Conservation (phyloP, 2,329 filamentous ascomycete genomes). For the Talaromyces sp. region DNA sequence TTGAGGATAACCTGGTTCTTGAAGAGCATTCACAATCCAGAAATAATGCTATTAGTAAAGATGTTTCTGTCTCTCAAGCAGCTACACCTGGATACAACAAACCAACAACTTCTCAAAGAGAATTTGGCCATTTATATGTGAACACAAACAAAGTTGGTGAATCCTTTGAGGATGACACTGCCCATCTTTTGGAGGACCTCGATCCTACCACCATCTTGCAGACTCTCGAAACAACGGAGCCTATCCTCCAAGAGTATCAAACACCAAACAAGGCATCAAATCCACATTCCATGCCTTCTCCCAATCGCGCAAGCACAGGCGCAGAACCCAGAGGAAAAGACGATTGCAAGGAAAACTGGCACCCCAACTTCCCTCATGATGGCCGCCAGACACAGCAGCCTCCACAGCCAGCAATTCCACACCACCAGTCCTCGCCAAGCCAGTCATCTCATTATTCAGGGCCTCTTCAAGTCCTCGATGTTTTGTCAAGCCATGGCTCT, state of each 20-base stretch:
- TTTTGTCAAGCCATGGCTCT: background rate
- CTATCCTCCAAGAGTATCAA: background rate
- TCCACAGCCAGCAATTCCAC: background rate
- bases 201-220: conserved; percentile 16
- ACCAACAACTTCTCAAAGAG: background rate
- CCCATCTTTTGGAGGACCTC: conserved; percentile 23
- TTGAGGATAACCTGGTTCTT: background rate
- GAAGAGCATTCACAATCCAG: background rate
- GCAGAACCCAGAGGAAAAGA: background rate
- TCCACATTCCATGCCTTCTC: background rate
- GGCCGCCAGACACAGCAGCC: background rate
- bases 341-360: conserved; percentile 8
- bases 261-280: background rate
- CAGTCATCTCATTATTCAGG: background rate
- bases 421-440: background rate
- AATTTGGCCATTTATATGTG: background rate
- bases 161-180: conserved; percentile 32
- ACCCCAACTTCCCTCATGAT: background rate
- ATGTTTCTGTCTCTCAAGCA: background rate
- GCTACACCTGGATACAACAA: background rate
- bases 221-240: conserved; percentile 12
- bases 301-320: background rate
- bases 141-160: conserved; percentile 1
- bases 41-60: background rate
- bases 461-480: background rate